Percentiles rank a stretch among this genome's conserved stretches.
Conservation (phyloP, 2,329 filamentous ascomycete genomes). For the Lachnellula cervina region DNA sequence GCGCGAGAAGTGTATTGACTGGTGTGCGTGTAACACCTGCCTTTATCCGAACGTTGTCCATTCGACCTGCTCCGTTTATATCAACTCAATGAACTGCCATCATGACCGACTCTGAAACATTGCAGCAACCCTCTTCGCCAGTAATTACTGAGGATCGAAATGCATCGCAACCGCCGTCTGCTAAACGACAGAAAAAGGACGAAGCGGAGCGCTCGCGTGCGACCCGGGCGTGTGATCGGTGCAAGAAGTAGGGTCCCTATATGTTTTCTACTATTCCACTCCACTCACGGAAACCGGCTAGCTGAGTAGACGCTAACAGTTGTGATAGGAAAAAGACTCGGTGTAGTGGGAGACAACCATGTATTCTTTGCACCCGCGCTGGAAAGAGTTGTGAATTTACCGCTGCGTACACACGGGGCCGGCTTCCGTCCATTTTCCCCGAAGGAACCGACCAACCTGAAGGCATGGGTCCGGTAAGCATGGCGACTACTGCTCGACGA, state of each 20-base stretch:
- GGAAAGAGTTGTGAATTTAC: conserved; percentile 42
- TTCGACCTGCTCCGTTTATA: not conserved
- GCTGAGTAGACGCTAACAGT: too few species aligned
- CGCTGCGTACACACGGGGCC: conserved; percentile 44
- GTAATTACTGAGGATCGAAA: not conserved
- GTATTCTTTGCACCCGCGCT: conserved; percentile 32
- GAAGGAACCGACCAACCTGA: conserved; percentile 3
- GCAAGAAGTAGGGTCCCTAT: conserved; percentile 38
- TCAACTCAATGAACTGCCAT: not conserved
- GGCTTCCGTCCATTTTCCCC: conserved; percentile 35
- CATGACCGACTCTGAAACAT: not conserved
- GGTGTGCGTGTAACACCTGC: too few species aligned
- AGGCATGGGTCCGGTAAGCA: not conserved
- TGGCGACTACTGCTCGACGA: not conserved
- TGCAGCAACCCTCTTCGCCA: not conserved
- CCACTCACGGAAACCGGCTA: too few species aligned
- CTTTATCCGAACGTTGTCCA: not conserved
- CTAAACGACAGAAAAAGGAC: conserved; percentile 17
- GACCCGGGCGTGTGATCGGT: conserved; percentile 44
- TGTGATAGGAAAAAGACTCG: conserved; percentile 34
- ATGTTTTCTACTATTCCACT: not conserved
- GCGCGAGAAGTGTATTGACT: too few species aligned
- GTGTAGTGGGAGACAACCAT: conserved; percentile 38
- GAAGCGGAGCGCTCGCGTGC: conserved; percentile 30
- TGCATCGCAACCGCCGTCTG: not conserved